Conservation (phyloP, 1,139 yeast species). For the Hemisphaericaspora subhashii region DNA sequence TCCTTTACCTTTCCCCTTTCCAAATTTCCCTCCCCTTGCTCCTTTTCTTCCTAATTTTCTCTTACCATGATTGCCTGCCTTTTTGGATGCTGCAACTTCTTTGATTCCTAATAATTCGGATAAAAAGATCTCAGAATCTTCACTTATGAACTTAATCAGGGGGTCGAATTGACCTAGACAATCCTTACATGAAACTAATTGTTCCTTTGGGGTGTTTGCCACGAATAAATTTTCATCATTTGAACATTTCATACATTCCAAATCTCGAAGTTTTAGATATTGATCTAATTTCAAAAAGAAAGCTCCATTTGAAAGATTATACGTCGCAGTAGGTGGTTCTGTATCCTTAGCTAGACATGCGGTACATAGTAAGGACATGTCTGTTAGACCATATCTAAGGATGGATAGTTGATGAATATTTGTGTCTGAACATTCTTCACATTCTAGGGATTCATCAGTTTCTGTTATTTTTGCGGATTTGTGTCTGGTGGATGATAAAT, state of each 20-base stretch:
- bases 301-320: conserved; percentile 55
- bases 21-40: conserved; percentile 28
- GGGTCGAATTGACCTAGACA: conserved; percentile 35
- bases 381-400: conserved; percentile 55
- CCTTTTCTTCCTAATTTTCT: conserved; percentile 21
- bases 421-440: conserved; percentile 57
- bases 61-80: conserved; percentile 9
- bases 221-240: conserved; percentile 42
- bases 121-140: conserved; percentile 48
- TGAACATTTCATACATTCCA: conserved; percentile 47
- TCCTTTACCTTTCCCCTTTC: conserved; percentile 19
- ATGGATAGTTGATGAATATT: conserved; percentile 56
- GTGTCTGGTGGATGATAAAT: conserved; percentile 55
- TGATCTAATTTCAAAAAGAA: conserved; percentile 48
- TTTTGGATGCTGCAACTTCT: conserved; percentile 32
- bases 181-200: conserved; percentile 38
- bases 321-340: conserved; percentile 50
- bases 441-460: conserved; percentile 44
- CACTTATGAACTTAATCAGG: conserved; percentile 35
- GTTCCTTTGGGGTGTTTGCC: conserved; percentile 22
- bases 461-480: conserved; percentile 39
- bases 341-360: conserved; percentile 43
- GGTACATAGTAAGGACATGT: conserved; percentile 52
- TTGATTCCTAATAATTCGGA: conserved; percentile 50
- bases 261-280: conserved; percentile 51